Conservation (phyloP, 306 rosid species). For the Malus asiatica region DNA sequence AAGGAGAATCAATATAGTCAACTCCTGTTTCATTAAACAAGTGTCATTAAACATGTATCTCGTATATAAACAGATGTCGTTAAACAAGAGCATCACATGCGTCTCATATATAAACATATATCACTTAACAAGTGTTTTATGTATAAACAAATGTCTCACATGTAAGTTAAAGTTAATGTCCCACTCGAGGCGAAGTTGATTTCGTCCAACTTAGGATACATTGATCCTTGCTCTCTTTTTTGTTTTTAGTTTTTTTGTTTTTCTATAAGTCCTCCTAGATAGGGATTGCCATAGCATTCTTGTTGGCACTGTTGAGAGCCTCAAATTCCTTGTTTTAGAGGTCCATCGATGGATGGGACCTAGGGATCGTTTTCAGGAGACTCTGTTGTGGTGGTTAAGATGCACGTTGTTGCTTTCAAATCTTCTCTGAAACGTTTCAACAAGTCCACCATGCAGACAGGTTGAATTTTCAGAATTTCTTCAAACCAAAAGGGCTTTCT, state of each 20-base stretch:
- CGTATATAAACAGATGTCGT: too few species aligned
- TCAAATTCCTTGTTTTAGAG: neutral
- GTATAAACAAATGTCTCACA: neutral
- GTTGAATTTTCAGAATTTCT: neutral
- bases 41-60: too few species aligned
- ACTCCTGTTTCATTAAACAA: neutral
- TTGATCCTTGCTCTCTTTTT: neutral
- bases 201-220: neutral
- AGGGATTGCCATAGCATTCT: neutral
- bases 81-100: accelerated
- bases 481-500: neutral
- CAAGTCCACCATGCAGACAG: neutral
- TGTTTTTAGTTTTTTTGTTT: neutral
- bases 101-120: neutral
- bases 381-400: neutral
- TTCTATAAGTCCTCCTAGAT: too few species aligned
- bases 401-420: neutral
- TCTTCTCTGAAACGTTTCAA: neutral
- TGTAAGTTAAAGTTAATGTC: neutral
- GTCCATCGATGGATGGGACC: too few species aligned
- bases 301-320: neutral
- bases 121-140: too few species aligned
- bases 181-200: neutral
- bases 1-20: too few species aligned
- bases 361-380: neutral